phyloP scores from a whole-genome alignment of 2,329 filamentous ascomycete genomes.

The Botrytis hyacinthi region DNA sequence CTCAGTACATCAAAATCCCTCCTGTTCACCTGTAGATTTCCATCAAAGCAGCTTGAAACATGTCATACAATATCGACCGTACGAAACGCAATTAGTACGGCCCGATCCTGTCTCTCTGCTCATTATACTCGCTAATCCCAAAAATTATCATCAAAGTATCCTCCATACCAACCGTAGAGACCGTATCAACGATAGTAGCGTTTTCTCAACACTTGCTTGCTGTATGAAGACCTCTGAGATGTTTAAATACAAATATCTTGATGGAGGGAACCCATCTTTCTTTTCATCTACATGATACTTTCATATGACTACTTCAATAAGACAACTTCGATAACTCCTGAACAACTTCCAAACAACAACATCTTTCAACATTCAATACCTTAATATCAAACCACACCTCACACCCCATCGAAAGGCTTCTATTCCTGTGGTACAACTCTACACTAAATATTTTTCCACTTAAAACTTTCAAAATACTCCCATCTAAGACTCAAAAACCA shows the following conservation, averaged over 20 bases:
- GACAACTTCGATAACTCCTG: neutral
- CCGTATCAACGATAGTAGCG: rapidly evolving
- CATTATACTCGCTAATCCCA: rapidly evolving
- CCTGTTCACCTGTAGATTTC: no score
- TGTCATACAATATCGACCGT: no score
- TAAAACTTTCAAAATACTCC: rapidly evolving
- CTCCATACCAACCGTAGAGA: neutral
- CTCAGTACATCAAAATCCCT: no score
- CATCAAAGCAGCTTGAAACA: no score
- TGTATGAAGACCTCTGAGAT: neutral
- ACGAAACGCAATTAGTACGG: no score
- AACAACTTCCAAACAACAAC: no score
- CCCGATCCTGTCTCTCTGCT: rapidly evolving
- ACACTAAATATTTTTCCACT: no score
- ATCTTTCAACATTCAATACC: no score
- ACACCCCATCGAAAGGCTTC: no score
- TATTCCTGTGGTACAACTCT: no score
- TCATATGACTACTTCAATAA: neutral
- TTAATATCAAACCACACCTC: neutral
- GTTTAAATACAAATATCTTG: neutral
- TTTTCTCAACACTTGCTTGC: neutral
- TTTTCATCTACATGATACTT: neutral
- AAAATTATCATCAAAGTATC: rapidly evolving
- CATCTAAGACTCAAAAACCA: rapidly evolving
- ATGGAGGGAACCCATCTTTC: rapidly evolving